These are phyloP conservation scores for Corymbia calophylla DNA, from an alignment of 441 rosid species.

Conservation along the genomic window DNA sequence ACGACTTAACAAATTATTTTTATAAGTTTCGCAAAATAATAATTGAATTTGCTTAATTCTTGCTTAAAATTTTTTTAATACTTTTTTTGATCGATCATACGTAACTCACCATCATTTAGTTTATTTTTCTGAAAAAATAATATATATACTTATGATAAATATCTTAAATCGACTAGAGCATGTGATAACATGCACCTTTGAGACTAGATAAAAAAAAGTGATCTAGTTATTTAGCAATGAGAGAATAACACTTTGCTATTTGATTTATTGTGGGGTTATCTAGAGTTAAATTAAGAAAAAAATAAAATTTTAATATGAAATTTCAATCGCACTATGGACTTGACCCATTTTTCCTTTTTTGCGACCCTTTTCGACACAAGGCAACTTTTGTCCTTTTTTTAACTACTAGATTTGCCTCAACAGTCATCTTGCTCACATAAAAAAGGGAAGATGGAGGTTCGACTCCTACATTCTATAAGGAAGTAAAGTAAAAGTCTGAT, in stretches of 20 bases:
- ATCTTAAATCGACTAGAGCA: neutral
- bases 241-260: neutral
- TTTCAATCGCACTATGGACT: neutral
- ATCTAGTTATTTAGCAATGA: neutral
- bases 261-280: neutral
- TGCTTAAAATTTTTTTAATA: neutral
- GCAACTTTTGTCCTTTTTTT: neutral
- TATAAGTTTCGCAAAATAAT: neutral
- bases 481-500: too few species aligned
- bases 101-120: fast-evolving
- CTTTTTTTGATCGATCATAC: neutral
- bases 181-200: neutral
- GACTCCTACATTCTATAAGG: too few species aligned
- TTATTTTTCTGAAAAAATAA: neutral
- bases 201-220: fast-evolving
- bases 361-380: fast-evolving
- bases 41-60: neutral
- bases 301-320: neutral
- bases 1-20: neutral
- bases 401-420: too few species aligned
- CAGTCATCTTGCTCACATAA: too few species aligned
- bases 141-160: neutral
- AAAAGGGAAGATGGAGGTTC: too few species aligned
- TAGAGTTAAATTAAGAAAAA: neutral
- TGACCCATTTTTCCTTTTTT: fast-evolving